These are phyloP conservation scores for Eucalyptus albens DNA, from an alignment of 345 rosid species.

Conservation along the genomic window DNA sequence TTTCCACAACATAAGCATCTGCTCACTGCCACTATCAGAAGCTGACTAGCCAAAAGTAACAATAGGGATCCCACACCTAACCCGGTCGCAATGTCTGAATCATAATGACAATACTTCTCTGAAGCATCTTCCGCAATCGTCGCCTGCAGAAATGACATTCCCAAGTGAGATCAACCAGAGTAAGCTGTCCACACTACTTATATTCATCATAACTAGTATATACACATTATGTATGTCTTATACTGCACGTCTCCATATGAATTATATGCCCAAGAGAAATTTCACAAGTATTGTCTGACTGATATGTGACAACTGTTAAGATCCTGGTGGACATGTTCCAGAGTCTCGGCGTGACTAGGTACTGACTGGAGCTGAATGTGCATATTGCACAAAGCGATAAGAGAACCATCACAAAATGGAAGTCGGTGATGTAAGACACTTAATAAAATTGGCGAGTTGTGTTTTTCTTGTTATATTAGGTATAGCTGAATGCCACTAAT, in stretches of 20 bases:
- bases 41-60: slow-evolving; percentile 54
- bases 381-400: not conserved
- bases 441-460: not conserved
- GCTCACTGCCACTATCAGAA: slow-evolving; percentile 49
- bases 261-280: not conserved
- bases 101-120: slow-evolving; percentile 45
- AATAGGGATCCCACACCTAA: slow-evolving; percentile 64
- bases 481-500: not conserved
- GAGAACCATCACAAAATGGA: not conserved
- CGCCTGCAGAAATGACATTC: slow-evolving; percentile 19
- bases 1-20: slow-evolving; percentile 81
- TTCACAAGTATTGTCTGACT: not conserved
- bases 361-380: not conserved
- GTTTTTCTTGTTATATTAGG: not conserved
- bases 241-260: not conserved
- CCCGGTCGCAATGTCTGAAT: slow-evolving; percentile 72
- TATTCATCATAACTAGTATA: not conserved
- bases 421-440: not conserved
- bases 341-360: not conserved
- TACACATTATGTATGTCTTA: not conserved
- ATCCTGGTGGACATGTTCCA: not conserved
- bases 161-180: not conserved
- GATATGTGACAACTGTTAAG: not conserved
- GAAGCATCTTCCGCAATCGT: not conserved
- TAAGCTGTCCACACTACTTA: not conserved